Conservation (phyloP, 2,329 filamentous ascomycete genomes). For the Clarireedia hainanense region DNA sequence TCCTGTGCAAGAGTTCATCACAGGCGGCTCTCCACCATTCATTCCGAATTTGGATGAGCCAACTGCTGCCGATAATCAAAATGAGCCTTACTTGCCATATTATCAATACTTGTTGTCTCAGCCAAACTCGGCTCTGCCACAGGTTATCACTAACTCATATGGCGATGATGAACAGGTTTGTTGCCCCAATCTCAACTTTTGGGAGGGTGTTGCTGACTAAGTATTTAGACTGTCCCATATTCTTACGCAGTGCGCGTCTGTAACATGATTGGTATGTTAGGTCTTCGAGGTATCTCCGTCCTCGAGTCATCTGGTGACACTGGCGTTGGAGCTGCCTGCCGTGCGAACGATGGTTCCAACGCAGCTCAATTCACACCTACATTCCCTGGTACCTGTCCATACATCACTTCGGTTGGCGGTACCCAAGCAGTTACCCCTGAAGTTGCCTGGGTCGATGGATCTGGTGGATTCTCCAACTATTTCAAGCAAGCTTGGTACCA, state of each 20-base stretch:
- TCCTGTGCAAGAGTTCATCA: slow-evolving; percentile 46
- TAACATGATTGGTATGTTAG: slow-evolving; percentile 43
- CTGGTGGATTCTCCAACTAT: slow-evolving; percentile 46
- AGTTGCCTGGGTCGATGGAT: slow-evolving; percentile 37
- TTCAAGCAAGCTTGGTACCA: slow-evolving; percentile 42
- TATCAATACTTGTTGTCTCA: slow-evolving; percentile 44
- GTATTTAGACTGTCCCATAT: slow-evolving; percentile 38
- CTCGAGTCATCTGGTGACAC: slow-evolving; percentile 45
- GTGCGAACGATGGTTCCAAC: slow-evolving; percentile 48
- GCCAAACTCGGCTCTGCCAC: slow-evolving; percentile 37
- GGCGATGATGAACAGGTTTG: slow-evolving; percentile 43
- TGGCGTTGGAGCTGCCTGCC: slow-evolving; percentile 39
- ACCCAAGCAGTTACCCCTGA: slow-evolving; percentile 26
- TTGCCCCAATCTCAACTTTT: neutral
- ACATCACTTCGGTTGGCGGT: slow-evolving; percentile 22
- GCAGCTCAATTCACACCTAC: slow-evolving; percentile 43
- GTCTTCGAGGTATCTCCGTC: slow-evolving; percentile 45
- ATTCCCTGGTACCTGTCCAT: slow-evolving; percentile 44
- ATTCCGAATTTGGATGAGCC: slow-evolving; percentile 34
- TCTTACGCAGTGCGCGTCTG: slow-evolving; percentile 47
- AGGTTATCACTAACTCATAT: slow-evolving; percentile 51
- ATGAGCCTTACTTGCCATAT: slow-evolving; percentile 52
- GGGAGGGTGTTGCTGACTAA: neutral
- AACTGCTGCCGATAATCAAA: slow-evolving; percentile 29
- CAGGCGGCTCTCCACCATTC: slow-evolving; percentile 47